phyloP scores from a whole-genome alignment of 2,329 filamentous ascomycete genomes.

The Pseudopyrenochaeta lycopersici region DNA sequence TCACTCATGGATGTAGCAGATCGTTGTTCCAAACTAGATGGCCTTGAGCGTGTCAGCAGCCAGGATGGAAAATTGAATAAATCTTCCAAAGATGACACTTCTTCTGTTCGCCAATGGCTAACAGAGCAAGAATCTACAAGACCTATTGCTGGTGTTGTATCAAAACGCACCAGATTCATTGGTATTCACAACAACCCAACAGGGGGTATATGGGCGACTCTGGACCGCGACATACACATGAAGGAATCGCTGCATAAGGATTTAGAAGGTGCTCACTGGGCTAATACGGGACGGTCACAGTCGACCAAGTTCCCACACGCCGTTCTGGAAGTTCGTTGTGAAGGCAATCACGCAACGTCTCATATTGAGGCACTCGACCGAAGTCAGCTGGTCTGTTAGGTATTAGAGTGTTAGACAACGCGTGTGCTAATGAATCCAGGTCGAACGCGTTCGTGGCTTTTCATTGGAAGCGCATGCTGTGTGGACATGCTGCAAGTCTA shows the following conservation, averaged over 20 bases:
- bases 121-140: slow-evolving; percentile 52
- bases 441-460: slow-evolving; percentile 62
- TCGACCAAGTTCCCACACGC: slow-evolving; percentile 58
- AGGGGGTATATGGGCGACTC: slow-evolving; percentile 57
- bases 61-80: neutral
- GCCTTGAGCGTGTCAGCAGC: slow-evolving; percentile 8
- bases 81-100: slow-evolving; percentile 20
- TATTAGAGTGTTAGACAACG: no score
- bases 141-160: slow-evolving; percentile 58
- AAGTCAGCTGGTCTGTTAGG: slow-evolving; percentile 53
- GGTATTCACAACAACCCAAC: slow-evolving; percentile 56
- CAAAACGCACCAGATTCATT: slow-evolving; percentile 58
- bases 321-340: slow-evolving; percentile 60
- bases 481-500: slow-evolving; percentile 57
- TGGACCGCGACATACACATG: slow-evolving; percentile 59
- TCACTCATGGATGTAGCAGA: slow-evolving; percentile 48
- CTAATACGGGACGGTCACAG: slow-evolving; percentile 29
- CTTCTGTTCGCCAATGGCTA: slow-evolving; percentile 54
- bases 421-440: no score
- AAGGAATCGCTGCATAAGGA: slow-evolving; percentile 40
- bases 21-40: no score
- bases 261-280: slow-evolving; percentile 43
- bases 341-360: slow-evolving; percentile 51
- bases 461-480: slow-evolving; percentile 64
- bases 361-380: slow-evolving; percentile 56